Conservation (phyloP, 2,329 filamentous ascomycete genomes). For the Fusarium proliferatum region DNA sequence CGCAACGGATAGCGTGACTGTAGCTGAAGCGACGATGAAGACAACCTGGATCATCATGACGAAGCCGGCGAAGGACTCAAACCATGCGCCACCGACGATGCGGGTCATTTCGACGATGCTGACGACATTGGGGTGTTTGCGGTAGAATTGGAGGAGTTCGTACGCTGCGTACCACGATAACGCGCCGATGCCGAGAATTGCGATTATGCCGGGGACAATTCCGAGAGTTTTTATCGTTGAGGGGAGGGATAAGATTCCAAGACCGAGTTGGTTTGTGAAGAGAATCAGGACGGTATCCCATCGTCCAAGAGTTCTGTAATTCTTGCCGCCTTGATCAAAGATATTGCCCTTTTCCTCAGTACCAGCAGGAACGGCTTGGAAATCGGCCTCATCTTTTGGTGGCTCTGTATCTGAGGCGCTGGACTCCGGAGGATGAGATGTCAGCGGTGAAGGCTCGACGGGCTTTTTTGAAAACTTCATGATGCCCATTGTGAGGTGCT, state of each 20-base stretch:
- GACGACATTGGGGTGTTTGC: conserved; percentile 73
- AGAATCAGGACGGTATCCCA: conserved; percentile 43
- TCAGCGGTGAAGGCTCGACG: not conserved
- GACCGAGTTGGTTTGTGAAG: conserved; percentile 45
- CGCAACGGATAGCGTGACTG: conserved; percentile 35
- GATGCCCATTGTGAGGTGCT: conserved; percentile 13
- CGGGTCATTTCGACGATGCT: conserved; percentile 76
- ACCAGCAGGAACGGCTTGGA: conserved; percentile 30
- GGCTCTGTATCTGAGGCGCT: conserved; percentile 30
- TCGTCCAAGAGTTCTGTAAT: conserved; percentile 40
- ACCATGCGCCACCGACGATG: conserved; percentile 53
- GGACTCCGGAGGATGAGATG: conserved; percentile 5
- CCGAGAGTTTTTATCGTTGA: conserved; percentile 75
- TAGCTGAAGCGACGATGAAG: conserved; percentile 37
- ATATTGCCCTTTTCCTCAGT: conserved; percentile 37
- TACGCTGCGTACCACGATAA: conserved; percentile 69
- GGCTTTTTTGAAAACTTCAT: conserved; percentile 32
- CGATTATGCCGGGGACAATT: conserved; percentile 73
- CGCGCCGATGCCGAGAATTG: conserved; percentile 71
- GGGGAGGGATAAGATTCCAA: conserved; percentile 70
- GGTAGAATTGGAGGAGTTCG: conserved; percentile 71
- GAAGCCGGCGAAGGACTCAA: conserved; percentile 33
- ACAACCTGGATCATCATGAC: conserved; percentile 41
- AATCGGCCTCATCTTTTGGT: conserved; percentile 22
- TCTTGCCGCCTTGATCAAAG: conserved; percentile 44